Evolutionary conservation across 2,329 filamentous ascomycete species (phyloP).

Genomic region (Calonectria multiphialidica): DNA sequence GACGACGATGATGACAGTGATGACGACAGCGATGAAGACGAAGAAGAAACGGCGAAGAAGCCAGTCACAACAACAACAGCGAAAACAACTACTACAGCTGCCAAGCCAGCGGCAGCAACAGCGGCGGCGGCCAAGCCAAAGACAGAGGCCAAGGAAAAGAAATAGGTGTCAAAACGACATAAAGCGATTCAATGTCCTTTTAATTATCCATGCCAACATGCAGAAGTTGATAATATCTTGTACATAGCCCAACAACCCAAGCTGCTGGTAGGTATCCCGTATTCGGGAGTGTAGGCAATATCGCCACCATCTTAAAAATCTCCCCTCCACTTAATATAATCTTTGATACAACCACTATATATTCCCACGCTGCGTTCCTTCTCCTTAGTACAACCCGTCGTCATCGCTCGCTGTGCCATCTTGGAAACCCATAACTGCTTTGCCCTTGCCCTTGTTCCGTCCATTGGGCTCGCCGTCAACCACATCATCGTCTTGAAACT

Average conservation of each 20-base stretch:
- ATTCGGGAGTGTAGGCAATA: conserved; percentile 32
- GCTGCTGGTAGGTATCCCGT: conserved; percentile 26
- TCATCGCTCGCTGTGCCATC: conserved; percentile 68
- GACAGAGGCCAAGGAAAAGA: conserved; percentile 20
- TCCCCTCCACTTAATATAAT: conserved; percentile 18
- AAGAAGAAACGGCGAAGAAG: conserved; percentile 16
- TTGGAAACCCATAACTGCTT: conserved; percentile 64
- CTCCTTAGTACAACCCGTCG: conserved; percentile 64
- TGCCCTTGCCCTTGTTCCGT: conserved; percentile 66
- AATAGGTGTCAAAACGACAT: conserved; percentile 18
- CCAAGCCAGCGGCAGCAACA: neutral
- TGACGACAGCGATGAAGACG: conserved; percentile 23
- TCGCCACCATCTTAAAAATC: conserved; percentile 22
- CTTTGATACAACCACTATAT: neutral
- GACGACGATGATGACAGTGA: conserved; percentile 7
- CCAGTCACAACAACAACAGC: neutral
- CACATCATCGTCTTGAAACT: conserved; percentile 50
- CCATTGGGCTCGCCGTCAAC: conserved; percentile 47
- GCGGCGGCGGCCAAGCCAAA: conserved; percentile 14
- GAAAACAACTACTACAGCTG: neutral
- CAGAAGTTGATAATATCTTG: conserved; percentile 20
- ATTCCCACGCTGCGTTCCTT: neutral
- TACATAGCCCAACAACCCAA: conserved; percentile 25
- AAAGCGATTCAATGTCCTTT: conserved; percentile 2
- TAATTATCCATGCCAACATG: conserved; percentile 21